Percentiles rank a stretch among this genome's conserved stretches.
These are phyloP conservation scores for Aspergillus carbonarius DNA, from an alignment of 2,329 filamentous ascomycete species.

Conservation along the genomic window DNA sequence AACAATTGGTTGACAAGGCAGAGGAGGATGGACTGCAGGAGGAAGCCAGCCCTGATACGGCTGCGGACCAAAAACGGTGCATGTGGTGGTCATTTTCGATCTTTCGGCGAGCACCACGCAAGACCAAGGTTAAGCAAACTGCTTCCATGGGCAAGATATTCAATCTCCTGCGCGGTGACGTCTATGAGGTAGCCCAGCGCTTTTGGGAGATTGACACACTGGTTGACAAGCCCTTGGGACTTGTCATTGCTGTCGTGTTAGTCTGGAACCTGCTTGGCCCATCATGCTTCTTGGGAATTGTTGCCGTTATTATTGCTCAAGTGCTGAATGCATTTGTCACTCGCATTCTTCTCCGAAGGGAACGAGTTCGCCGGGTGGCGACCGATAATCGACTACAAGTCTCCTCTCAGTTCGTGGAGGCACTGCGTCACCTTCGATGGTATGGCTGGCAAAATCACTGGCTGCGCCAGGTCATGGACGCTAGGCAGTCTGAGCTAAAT, in stretches of 20 bases:
- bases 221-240: conserved; percentile 71
- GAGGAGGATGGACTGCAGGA: conserved; percentile 16
- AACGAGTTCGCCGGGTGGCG: conserved; percentile 67
- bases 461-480: conserved; percentile 67
- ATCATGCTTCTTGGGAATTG: conserved; percentile 71
- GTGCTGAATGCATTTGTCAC: conserved; percentile 68
- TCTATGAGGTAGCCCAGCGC: conserved; percentile 45
- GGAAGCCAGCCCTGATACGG: conserved; percentile 16
- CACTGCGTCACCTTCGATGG: conserved; percentile 76
- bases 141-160: conserved; percentile 89
- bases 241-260: conserved; percentile 71
- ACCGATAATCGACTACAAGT: conserved; percentile 78
- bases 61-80: conserved; percentile 23
- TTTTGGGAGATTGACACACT: conserved; percentile 87
- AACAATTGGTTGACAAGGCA: conserved; percentile 31
- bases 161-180: conserved; percentile 70
- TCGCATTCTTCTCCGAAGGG: conserved; percentile 64
- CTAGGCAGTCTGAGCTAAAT: conserved; percentile 66
- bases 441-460: conserved; percentile 80
- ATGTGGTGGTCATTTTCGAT: conserved; percentile 27
- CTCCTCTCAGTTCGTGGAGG: conserved; percentile 82
- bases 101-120: conserved; percentile 25
- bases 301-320: conserved; percentile 69
- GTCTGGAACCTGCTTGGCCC: conserved; percentile 79
- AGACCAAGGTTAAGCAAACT: conserved; percentile 49